These are phyloP conservation scores for Blakeslea trispora DNA, from an alignment of 371 early-diverging fungal genomes.

Conservation along the genomic window DNA sequence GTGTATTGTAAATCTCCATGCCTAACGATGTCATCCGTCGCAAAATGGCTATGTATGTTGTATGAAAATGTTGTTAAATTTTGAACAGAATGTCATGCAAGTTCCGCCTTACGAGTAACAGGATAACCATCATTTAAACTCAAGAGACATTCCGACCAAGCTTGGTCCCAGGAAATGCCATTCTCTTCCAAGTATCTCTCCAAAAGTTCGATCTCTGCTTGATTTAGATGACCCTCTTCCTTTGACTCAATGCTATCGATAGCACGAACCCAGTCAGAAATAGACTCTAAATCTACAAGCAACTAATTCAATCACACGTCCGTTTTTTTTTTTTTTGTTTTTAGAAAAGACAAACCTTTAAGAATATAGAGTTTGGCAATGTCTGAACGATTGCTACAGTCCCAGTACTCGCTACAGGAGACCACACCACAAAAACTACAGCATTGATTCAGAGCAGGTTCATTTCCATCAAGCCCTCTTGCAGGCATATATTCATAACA, in stretches of 20 bases:
- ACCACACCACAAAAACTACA: slow-evolving; percentile 28
- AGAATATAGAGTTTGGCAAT: slow-evolving; percentile 20
- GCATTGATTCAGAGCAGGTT: slow-evolving; percentile 20
- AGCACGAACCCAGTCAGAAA: slow-evolving; percentile 4
- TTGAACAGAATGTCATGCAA: too few relatives aligned
- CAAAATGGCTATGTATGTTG: slow-evolving; percentile 16
- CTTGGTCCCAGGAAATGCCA: slow-evolving; percentile 14
- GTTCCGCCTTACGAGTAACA: slow-evolving; percentile 17
- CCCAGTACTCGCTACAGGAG: slow-evolving; percentile 25
- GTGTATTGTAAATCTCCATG: slow-evolving; percentile 12
- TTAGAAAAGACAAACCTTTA: slow-evolving; percentile 17
- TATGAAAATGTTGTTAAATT: too few relatives aligned
- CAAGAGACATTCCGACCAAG: slow-evolving; percentile 20
- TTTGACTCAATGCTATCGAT: slow-evolving; percentile 10
- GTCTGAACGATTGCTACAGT: slow-evolving; percentile 9
- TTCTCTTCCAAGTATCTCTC: slow-evolving; percentile 2
- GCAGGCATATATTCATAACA: slow-evolving; percentile 23
- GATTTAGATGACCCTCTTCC: slow-evolving; percentile 27
- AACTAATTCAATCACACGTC: too few relatives aligned
- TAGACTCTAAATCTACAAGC: slow-evolving; percentile 10
- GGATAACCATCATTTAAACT: slow-evolving; percentile 20
- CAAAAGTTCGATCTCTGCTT: slow-evolving; percentile 14
- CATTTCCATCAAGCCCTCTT: slow-evolving; percentile 6
- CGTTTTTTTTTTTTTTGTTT: too few relatives aligned
- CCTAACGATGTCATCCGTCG: slow-evolving; percentile 17